Percentiles rank a stretch among this genome's conserved stretches.
These are phyloP conservation scores for Neotropicomus parvogracilis DNA, from an alignment of 1,284 basidiomycete genomes.

Conservation along the genomic window DNA sequence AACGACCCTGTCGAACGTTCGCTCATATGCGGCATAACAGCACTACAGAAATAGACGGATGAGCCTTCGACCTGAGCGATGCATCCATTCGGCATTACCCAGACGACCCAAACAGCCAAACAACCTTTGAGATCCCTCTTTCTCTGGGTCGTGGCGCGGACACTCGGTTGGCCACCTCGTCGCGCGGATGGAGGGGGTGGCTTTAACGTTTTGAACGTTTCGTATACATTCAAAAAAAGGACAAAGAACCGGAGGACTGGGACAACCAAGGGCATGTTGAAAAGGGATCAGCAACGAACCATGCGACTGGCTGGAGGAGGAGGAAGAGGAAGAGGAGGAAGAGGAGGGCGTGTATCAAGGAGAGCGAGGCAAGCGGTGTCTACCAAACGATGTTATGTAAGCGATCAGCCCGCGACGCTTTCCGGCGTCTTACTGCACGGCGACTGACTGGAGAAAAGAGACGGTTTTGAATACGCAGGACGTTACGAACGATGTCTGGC, in stretches of 20 bases:
- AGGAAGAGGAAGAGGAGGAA: not conserved
- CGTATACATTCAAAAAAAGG: conserved; percentile 74
- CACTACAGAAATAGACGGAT: conserved; percentile 44
- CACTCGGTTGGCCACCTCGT: conserved; percentile 58
- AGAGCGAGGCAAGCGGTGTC: conserved; percentile 7
- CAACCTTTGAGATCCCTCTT: conserved; percentile 82
- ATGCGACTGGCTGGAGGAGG: conserved; percentile 7
- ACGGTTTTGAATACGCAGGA: no score
- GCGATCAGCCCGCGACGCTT: not conserved
- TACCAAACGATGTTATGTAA: conserved; percentile 27
- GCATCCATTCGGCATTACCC: conserved; percentile 48
- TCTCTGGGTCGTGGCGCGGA: conserved; percentile 63
- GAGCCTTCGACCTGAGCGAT: conserved; percentile 15
- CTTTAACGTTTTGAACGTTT: conserved; percentile 78
- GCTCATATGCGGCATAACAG: conserved; percentile 62
- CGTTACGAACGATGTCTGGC: no score
- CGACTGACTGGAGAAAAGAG: no score
- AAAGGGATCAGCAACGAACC: conserved; percentile 8
- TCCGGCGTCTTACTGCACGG: no score
- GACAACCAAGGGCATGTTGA: conserved; percentile 63
- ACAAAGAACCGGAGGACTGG: conserved; percentile 62
- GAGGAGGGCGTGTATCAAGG: conserved; percentile 20
- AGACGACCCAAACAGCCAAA: conserved; percentile 77
- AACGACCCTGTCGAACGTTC: conserved; percentile 56
- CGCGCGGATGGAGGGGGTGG: conserved; percentile 56